Evolutionary conservation across 495 filamentous ascomycete species (phyloP).

Genomic region (Xylaria curta): DNA sequence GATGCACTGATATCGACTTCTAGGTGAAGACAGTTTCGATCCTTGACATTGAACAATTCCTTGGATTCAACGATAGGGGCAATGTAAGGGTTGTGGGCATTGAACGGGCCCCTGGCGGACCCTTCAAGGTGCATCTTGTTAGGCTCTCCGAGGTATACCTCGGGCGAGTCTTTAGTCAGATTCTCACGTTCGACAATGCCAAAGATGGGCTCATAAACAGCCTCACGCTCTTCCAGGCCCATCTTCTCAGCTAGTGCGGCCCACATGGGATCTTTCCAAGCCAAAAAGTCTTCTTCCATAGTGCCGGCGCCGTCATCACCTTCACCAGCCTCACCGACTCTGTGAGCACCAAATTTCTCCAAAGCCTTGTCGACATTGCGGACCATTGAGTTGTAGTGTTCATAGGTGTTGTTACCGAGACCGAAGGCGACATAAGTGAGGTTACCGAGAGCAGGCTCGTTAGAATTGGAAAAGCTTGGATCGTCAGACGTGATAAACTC

Average conservation of each 20-base stretch:
- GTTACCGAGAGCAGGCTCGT: constrained; percentile 78
- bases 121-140: constrained; percentile 96
- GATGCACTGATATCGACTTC: constrained; percentile 91
- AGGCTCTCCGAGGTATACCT: constrained; percentile 94
- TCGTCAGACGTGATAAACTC: constrained; percentile 90
- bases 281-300: constrained; percentile 99
- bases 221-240: constrained; percentile 92
- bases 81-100: constrained; percentile 95
- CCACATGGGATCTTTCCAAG: constrained; percentile 99
- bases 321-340: constrained; percentile 89
- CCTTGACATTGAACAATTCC: constrained; percentile 91
- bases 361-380: constrained; percentile 84
- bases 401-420: constrained; percentile 98
- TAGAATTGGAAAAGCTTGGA: constrained; percentile 77
- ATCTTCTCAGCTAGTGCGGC: constrained; percentile 77
- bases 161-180: constrained; percentile 75
- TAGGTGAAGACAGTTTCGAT: constrained; percentile 95
- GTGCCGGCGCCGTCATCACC: constrained; percentile 98
- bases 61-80: constrained; percentile 89
- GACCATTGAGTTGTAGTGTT: constrained; percentile 99
- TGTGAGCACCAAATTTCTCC: constrained; percentile 76
- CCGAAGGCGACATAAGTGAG: constrained; percentile 96
- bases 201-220: constrained; percentile 94
- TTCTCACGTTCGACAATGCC: constrained; percentile 78
- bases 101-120: constrained; percentile 85